These are phyloP conservation scores for Phaseolus coccineus DNA, from an alignment of 331 rosid genomes.

Conservation along the genomic window DNA sequence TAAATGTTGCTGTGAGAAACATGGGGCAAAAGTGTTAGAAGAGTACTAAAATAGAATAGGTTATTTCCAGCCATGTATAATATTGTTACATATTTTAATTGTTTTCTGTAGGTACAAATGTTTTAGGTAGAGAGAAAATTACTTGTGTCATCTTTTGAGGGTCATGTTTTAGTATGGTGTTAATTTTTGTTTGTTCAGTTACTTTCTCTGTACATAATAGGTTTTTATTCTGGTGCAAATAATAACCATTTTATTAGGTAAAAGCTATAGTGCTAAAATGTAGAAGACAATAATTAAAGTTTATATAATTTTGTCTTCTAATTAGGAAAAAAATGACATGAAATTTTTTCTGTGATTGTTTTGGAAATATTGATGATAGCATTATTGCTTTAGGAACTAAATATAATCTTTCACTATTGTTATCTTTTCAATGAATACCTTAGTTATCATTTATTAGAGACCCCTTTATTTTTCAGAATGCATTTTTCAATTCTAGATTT, in stretches of 20 bases:
- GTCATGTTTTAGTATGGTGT: neutral
- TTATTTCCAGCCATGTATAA: slow-evolving; percentile 23
- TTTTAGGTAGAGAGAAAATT: slow-evolving; percentile 21
- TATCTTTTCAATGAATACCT: neutral
- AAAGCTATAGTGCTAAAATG: neutral
- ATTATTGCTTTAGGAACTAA: neutral
- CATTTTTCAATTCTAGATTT: too few relatives aligned
- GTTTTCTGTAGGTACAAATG: slow-evolving; percentile 29
- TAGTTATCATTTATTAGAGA: neutral
- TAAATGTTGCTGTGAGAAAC: slow-evolving; percentile 23
- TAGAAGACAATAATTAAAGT: neutral
- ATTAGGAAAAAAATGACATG: neutral
- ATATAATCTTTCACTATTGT: neutral
- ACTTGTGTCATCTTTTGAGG: slow-evolving; percentile 9
- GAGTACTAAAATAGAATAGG: slow-evolving; percentile 24
- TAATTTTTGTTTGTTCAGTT: slow-evolving; percentile 16
- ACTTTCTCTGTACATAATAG: neutral
- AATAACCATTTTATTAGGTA: neutral
- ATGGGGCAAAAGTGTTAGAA: slow-evolving; percentile 14
- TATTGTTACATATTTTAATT: slow-evolving; percentile 19
- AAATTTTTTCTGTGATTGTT: neutral
- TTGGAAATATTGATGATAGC: neutral
- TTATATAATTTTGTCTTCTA: neutral
- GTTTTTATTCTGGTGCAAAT: neutral
- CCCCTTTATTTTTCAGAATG: too few relatives aligned